Evolutionary conservation across 2,329 filamentous ascomycete species (phyloP), one percentile per base, ranked within the genome.

Genomic region (Fusarium coicis): DNA sequence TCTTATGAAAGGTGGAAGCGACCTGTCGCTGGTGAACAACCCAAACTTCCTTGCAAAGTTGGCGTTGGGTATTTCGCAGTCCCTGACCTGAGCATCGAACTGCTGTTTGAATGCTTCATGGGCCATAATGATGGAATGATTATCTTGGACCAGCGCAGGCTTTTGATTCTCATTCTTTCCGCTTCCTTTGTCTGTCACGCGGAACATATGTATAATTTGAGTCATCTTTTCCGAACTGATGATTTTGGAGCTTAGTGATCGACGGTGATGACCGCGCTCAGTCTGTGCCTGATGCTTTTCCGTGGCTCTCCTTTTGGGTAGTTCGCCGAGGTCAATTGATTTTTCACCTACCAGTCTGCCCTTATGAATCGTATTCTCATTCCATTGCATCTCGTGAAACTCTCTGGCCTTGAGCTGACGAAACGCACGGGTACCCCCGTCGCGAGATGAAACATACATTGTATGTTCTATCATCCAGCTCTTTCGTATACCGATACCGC

Each of bases 31-130:
- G 7, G 79, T 78, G 37, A 84, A 78, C 19, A 86, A 68, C 10
- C 78, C 78, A 62, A 82, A 81, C 61, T 86, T 86, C 59, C 84
- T 78, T 10, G 84, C 84, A 68, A 86, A 86, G 50, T 83, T 83
- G 18, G 83, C 83, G 64, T 86, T 84, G 6, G 84, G 84, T 47
- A 85, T 80, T 26, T 82, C 74, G 52, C 77, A 79, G 12, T 80
- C 82, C n/a, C 77, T 75, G 9, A 82, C 81, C n/a, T 37, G 56
- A 15, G 49, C 49, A 30, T 39, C 60, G 21, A 68, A 55, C 49
- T 43, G 68, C 37, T 69, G 64, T 32, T 73, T 54, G 21, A 68
- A 52, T 32, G 64, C 59, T 16, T 65, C 62, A 28, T 55, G 57
- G 28, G 72, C 32, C 28, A 66, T 54, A 9, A 55, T 30, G 23